phyloP scores from a whole-genome alignment of 495 filamentous ascomycete species.

The Hyphodiscus hymeniophilus region DNA sequence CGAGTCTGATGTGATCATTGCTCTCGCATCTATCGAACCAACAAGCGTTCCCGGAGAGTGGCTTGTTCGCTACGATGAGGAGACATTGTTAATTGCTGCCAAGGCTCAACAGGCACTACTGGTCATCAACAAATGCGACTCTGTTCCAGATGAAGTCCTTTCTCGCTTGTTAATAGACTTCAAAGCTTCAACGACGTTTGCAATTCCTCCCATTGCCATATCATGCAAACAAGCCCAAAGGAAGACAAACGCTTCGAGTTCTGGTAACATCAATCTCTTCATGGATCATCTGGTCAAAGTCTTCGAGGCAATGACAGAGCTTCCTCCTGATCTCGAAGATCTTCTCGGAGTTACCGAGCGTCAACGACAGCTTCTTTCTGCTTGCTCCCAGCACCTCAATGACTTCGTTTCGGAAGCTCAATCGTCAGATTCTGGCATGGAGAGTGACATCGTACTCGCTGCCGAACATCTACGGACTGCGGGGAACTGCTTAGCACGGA shows the following conservation, averaged over 20 bases:
- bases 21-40: conserved; percentile 63
- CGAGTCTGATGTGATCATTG: conserved; percentile 80
- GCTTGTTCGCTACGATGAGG: conserved; percentile 36
- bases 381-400: conserved; percentile 60
- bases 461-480: conserved; percentile 83
- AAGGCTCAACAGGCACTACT: conserved; percentile 55
- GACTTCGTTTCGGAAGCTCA: conserved; percentile 51
- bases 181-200: conserved; percentile 25
- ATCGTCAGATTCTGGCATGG: conserved; percentile 26
- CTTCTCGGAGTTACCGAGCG: conserved; percentile 86
- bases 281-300: conserved; percentile 55
- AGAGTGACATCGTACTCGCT: conserved; percentile 81
- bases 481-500: conserved; percentile 69
- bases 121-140: conserved; percentile 78
- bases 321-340: conserved; percentile 55
- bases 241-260: conserved; percentile 23
- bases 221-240: conserved; percentile 31
- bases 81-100: conserved; percentile 38
- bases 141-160: conserved; percentile 24
- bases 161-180: background rate
- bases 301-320: conserved; percentile 67
- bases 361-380: conserved; percentile 70
- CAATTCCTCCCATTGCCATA: conserved; percentile 46
- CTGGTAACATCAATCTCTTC: conserved; percentile 60
- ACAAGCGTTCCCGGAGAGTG: conserved; percentile 24